Evolutionary conservation across 257 asterid species (phyloP), one percentile per base, ranked within the genome.

Genomic region (Parsonsia alboflavescens): DNA sequence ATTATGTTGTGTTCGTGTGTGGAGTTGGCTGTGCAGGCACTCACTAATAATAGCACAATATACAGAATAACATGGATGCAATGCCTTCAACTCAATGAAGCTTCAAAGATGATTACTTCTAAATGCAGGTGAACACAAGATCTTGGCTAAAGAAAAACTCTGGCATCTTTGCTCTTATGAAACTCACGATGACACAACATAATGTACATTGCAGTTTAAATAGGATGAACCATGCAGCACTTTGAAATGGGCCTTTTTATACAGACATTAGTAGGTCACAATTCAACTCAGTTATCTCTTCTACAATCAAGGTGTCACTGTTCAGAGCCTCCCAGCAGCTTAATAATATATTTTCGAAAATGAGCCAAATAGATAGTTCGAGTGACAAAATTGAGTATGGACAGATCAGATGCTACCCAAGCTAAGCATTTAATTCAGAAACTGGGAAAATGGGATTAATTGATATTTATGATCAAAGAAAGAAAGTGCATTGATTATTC

Each of bases 351-450:
- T 26, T 26, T 28, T 59, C 66, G n/a, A 26, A 59, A 26, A 59
- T 21, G n/a, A 26, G n/a, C 4, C 26, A 26, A 11, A 26, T 11
- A 2, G 4, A 33, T 62, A 41, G 22, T 62, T 62, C 45, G 5
- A 13, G 42, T 15, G 45, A 0, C 17, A 57, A 52, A 15, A 33
- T 33, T 30, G 11, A 33, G 9, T 30, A 62, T 12, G 68, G 45
- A 33, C 9, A 28, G 67, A 61, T 61, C 67, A 30, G 21, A 62
- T 62, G 44, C 44, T 30, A 30, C 36, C 1, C n/a, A 62, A 16
- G 68, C 68, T 15, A 61, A 66, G 53, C 49, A 33, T 41, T 41
- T 66, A 11, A 67, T 67, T 44, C 28, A 19, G 50, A 65, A 65
- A 39, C 13, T 19, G 15, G 52, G 50, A 39, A 39, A 3, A 6